A percentile compares a stretch with the other conserved stretches of the same genome.
Evolutionary conservation across 2,329 filamentous ascomycete genomes (phyloP).

Genomic region (Fusarium sp.): DNA sequence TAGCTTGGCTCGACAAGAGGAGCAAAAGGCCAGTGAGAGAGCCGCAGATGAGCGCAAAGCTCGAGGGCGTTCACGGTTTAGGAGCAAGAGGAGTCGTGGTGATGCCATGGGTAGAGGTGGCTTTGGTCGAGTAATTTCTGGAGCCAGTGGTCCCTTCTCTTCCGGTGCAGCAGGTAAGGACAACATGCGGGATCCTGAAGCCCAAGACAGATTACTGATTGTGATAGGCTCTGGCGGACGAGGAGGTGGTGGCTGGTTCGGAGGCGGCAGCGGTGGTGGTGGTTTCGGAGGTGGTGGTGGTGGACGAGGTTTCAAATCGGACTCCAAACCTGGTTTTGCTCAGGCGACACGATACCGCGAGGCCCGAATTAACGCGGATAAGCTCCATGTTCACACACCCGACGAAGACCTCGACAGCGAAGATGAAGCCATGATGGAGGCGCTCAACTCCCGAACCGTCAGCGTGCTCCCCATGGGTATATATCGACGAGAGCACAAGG

Average conservation of each 20-base stretch:
- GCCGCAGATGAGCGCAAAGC: slow-evolving; percentile 59
- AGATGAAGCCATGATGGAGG: slow-evolving; percentile 60
- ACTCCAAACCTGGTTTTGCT: slow-evolving; percentile 58
- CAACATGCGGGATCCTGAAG: slow-evolving; percentile 10
- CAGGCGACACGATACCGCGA: slow-evolving; percentile 58
- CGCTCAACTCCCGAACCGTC: slow-evolving; percentile 51
- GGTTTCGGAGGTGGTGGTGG: slow-evolving; percentile 51
- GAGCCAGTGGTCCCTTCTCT: slow-evolving; percentile 60
- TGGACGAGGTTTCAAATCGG: slow-evolving; percentile 52
- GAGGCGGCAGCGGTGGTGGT: slow-evolving; percentile 43
- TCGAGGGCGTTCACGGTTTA: slow-evolving; percentile 57
- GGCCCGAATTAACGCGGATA: slow-evolving; percentile 70
- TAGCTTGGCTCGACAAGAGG: slow-evolving; percentile 61
- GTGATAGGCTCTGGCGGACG: slow-evolving; percentile 33
- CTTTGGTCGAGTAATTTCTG: slow-evolving; percentile 54
- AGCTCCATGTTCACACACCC: slow-evolving; percentile 63
- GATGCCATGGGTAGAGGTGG: slow-evolving; percentile 62
- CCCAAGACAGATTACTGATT: slow-evolving; percentile 17
- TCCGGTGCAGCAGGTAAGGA: slow-evolving; percentile 50
- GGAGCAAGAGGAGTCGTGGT: slow-evolving; percentile 61
- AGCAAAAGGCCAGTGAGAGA: slow-evolving; percentile 60
- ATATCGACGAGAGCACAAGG: slow-evolving; percentile 68
- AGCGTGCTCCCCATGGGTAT: slow-evolving; percentile 70
- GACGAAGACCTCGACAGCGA: slow-evolving; percentile 63
- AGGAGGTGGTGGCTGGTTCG: slow-evolving; percentile 51